A percentile compares a stretch with the other conserved stretches of the same genome.
Conservation (phyloP, 2,329 filamentous ascomycete species). For the Golovinomyces cichoracearum region DNA sequence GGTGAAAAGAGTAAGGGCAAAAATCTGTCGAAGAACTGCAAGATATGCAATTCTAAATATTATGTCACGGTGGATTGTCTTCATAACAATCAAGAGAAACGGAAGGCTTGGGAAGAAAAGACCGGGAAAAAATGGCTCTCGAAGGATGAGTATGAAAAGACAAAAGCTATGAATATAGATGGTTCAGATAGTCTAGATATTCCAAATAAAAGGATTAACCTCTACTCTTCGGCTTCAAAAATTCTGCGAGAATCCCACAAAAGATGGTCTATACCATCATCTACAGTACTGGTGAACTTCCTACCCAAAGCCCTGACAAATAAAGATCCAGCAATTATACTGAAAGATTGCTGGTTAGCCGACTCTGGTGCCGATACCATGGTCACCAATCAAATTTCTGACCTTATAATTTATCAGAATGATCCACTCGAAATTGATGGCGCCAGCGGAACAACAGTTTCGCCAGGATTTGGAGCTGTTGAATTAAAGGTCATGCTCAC, state of each 20-base stretch:
- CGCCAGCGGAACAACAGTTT: neutral
- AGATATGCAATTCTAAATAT: neutral
- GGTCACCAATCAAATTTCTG: neutral
- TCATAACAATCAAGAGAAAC: neutral
- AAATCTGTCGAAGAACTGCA: neutral
- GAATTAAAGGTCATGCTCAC: neutral
- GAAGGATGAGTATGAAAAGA: neutral
- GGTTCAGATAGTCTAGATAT: neutral
- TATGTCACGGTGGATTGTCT: neutral
- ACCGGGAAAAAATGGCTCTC: conserved; percentile 1
- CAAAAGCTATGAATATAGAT: neutral
- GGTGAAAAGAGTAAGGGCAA: neutral
- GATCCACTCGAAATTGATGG: neutral
- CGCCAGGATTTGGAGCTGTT: neutral
- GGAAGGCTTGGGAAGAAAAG: conserved; percentile 1
- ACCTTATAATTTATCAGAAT: neutral
- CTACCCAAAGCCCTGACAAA: neutral
- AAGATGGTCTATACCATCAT: neutral
- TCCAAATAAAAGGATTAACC: neutral
- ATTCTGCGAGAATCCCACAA: neutral
- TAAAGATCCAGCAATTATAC: neutral
- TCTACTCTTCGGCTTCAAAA: neutral
- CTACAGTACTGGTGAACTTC: neutral
- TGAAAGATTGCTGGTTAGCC: neutral
- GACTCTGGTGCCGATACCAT: conserved; percentile 1